Percentiles rank a stretch among this genome's conserved stretches.
These are phyloP conservation scores for Paecilomyces sp. DNA, from an alignment of 2,329 filamentous ascomycete genomes.

Conservation along the genomic window DNA sequence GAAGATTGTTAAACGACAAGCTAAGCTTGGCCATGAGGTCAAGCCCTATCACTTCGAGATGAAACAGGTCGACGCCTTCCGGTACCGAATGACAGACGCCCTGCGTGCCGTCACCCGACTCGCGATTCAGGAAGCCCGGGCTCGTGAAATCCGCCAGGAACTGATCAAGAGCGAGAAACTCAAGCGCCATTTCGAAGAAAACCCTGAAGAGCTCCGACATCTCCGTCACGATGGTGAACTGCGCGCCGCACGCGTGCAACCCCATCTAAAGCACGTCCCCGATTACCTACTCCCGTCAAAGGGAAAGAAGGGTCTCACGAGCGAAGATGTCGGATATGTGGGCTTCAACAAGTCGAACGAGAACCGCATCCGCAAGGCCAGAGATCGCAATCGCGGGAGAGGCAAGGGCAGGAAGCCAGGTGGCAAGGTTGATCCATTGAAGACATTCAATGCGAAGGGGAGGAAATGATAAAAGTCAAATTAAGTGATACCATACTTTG, in stretches of 20 bases:
- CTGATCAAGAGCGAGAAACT: slow-evolving; percentile 90
- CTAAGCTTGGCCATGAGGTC: slow-evolving; percentile 69
- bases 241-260: slow-evolving; percentile 72
- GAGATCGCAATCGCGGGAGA: slow-evolving; percentile 36
- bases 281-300: slow-evolving; percentile 83
- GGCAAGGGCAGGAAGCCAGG: slow-evolving; percentile 44
- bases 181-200: slow-evolving; percentile 93
- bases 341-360: slow-evolving; percentile 48
- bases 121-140: slow-evolving; percentile 81
- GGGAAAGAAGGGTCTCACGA: slow-evolving; percentile 60
- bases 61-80: slow-evolving; percentile 85
- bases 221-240: slow-evolving; percentile 86
- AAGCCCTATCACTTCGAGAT: slow-evolving; percentile 94
- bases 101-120: slow-evolving; percentile 83
- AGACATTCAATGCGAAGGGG: slow-evolving; percentile 68
- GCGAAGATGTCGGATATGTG: slow-evolving; percentile 68
- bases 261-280: slow-evolving; percentile 88
- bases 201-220: slow-evolving; percentile 80
- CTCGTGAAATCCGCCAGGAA: slow-evolving; percentile 80
- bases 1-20: slow-evolving; percentile 72
- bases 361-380: slow-evolving; percentile 46
- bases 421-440: slow-evolving; percentile 73
- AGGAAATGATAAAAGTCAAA: slow-evolving; percentile 17
- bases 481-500: slow-evolving; percentile 14
- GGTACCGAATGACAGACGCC: slow-evolving; percentile 91